Evolutionary conservation across 2,329 filamentous ascomycete species (phyloP).

Genomic region (Talaromyces rugulosus): DNA sequence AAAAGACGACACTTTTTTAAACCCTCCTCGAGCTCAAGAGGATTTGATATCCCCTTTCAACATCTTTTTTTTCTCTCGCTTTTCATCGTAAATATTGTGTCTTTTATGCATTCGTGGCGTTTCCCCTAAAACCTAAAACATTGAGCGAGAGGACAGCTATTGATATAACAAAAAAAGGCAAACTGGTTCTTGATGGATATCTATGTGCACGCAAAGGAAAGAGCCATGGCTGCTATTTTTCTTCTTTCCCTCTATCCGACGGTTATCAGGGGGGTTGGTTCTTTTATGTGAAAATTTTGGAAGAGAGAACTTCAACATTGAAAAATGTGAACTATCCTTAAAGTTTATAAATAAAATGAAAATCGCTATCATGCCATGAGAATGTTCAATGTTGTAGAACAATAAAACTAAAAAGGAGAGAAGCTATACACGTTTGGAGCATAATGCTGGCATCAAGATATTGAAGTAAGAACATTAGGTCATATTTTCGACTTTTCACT

Average conservation of each 20-base stretch:
- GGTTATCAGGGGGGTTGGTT: not conserved
- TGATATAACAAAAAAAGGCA: not conserved
- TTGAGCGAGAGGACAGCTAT: not conserved
- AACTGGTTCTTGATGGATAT: not conserved
- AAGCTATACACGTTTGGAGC: not conserved
- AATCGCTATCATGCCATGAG: not conserved
- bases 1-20: not conserved
- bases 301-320: not conserved
- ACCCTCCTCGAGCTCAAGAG: not conserved
- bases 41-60: not conserved
- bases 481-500: not conserved
- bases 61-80: not conserved
- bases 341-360: not conserved
- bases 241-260: not conserved
- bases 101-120: not conserved
- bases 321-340: not conserved
- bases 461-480: not conserved
- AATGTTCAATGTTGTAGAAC: not conserved
- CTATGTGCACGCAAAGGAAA: not conserved
- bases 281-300: not conserved
- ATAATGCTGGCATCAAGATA: not conserved
- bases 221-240: not conserved
- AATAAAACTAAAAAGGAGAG: not conserved
- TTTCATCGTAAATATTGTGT: constrained; percentile 5
- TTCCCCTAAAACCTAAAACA: not conserved